Base-by-base conservation (phyloP, 2,329 filamentous ascomycete genomes). In the Coniochaeta sp. region DNA sequence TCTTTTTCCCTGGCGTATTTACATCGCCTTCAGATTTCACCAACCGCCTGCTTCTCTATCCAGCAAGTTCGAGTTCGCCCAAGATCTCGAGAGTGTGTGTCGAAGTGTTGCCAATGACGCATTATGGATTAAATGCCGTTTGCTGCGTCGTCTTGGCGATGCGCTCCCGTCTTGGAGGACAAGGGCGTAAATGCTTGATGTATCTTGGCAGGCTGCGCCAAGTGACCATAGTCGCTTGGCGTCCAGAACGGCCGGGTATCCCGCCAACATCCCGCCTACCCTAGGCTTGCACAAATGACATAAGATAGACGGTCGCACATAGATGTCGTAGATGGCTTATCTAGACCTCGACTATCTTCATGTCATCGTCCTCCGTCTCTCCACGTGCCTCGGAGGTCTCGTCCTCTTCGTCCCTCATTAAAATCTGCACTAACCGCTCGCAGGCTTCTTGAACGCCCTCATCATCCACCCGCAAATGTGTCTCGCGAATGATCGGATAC, bases 401-500 rank as follows among this genome's bases (percentile, higher is more conserved):
- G 61, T 77, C 72, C 56, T 70, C 73, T 57, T 77, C 92, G 52
- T 92, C 90, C 60, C 90, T 81, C 86, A 92, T 91, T 62, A 96
- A 72, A 7, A 96, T 86, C 71, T 99, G 91, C 55, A 99, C 95
- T 58, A 98, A 71, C 60, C 95, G 82, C 72, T 98, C 95, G 68
- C 90, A 96, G 0, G 87, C 90, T 66, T 96, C 93, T 65, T 84
- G 81, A 2, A 98, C 90, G 17, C 81, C 87, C 54, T 96, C 91
- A 68, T 96, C 81, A 24, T 92, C 81, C 4, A 92, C 86, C 24
- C 87, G 83, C 63, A 88, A 68, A 78, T 99, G 95, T 34, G 89
- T 88, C 74, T 98, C 95, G 58, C 95, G 82, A 22, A 98, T 79
- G 55, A 98, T 87, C 0, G 93, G 91, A 72, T 99, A 99, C 1